Conservation (phyloP, 164 flowering plant genomes). For the Saururus chinensis region DNA sequence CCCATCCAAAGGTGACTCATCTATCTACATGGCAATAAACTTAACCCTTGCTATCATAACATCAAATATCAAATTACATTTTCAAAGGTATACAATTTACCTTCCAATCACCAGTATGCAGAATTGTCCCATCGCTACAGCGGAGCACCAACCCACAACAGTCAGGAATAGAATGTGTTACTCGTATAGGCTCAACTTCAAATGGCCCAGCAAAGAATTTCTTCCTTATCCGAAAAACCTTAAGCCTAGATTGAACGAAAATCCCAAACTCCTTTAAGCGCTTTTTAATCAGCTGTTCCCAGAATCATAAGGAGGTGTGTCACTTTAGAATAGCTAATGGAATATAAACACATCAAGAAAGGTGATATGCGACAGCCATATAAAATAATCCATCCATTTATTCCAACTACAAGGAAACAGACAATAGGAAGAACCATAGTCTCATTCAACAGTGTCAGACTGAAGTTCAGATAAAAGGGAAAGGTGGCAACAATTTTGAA, state of each 20-base stretch:
- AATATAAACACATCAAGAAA: background rate
- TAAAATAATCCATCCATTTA: background rate
- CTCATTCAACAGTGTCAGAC: background rate
- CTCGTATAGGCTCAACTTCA: conserved; percentile 89
- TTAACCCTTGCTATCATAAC: background rate
- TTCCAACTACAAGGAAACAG: background rate
- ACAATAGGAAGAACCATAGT: background rate
- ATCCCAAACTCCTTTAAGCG: conserved; percentile 92
- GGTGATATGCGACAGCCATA: background rate
- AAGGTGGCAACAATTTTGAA: background rate
- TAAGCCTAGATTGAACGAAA: conserved; percentile 84
- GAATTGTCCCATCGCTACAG: conserved; percentile 89
- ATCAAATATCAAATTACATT: too few species aligned
- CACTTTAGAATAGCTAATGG: background rate
- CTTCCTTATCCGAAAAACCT: conserved; percentile 55
- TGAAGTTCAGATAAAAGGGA: background rate
- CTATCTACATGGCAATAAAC: conserved; percentile 52
- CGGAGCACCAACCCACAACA: conserved; percentile 96
- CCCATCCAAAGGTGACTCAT: conserved; percentile 94
- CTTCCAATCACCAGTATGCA: conserved; percentile 99
- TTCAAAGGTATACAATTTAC: conserved; percentile 17
- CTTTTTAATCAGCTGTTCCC: conserved; percentile 78
- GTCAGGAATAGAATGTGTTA: conserved; percentile 99
- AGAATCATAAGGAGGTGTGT: conserved; percentile 7
- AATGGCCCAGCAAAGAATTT: conserved; percentile 90